Evolutionary conservation across 2,329 filamentous ascomycete species (phyloP).

Genomic region (Stylonectria norvegica): DNA sequence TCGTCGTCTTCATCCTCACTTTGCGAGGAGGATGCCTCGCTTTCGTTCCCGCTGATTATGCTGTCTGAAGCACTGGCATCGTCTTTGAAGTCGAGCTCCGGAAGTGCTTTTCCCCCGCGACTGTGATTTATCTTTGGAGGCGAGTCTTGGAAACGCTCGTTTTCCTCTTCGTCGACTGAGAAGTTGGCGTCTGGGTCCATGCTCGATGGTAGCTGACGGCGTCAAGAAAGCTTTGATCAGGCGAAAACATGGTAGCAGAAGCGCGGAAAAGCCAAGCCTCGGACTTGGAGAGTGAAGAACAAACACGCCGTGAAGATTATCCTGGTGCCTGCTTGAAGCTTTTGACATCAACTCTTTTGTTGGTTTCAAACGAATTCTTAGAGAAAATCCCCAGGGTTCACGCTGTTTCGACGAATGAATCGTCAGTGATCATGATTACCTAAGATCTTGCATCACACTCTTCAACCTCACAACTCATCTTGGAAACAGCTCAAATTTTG

Average conservation of each 20-base stretch:
- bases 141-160: constrained; percentile 3
- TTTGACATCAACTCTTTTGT: too few species aligned
- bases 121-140: constrained; percentile 11
- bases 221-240: constrained; percentile 16
- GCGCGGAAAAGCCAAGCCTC: constrained; percentile 5
- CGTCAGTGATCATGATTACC: too few species aligned
- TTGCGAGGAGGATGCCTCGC: constrained; percentile 5
- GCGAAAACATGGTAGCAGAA: constrained; percentile 29
- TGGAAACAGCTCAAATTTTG: too few species aligned
- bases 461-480: too few species aligned
- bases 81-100: constrained; percentile 5
- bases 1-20: constrained; percentile 6
- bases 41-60: constrained; percentile 13
- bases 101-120: background rate
- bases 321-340: too few species aligned
- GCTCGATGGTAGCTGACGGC: constrained; percentile 18
- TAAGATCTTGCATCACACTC: too few species aligned
- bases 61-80: constrained; percentile 12
- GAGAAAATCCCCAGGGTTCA: too few species aligned
- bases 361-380: too few species aligned
- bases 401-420: too few species aligned
- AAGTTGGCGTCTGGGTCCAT: constrained; percentile 32
- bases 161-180: constrained; percentile 15
- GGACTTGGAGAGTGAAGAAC: constrained; percentile 3
- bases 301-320: too few species aligned